A percentile compares a stretch with the other conserved stretches of the same genome.
These are phyloP conservation scores for Fragaria nilgerrensis DNA, from an alignment of 306 rosid species.

Conservation along the genomic window DNA sequence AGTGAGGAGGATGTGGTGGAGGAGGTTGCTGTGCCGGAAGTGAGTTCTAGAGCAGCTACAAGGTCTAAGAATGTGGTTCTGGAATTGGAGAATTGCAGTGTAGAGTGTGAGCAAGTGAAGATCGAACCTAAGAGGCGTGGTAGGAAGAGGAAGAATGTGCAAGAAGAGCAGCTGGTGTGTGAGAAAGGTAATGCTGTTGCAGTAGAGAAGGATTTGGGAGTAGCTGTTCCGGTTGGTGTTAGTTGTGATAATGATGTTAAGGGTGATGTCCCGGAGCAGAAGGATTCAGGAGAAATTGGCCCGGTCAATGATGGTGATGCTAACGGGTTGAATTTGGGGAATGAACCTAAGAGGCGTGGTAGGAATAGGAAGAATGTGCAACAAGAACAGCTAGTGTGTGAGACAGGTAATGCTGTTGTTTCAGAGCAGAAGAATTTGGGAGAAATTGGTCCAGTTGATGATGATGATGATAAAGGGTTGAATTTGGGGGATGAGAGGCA, in stretches of 20 bases:
- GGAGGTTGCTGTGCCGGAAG: background rate
- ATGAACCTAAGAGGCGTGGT: background rate
- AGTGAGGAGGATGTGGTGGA: slow-evolving; percentile 15
- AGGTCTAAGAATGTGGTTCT: slow-evolving; percentile 24
- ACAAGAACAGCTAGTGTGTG: background rate
- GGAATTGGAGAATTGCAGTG: slow-evolving; percentile 24
- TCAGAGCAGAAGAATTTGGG: background rate
- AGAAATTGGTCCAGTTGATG: background rate
- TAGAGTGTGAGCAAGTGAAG: slow-evolving; percentile 31
- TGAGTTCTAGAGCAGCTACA: slow-evolving; percentile 23
- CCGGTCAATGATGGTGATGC: background rate
- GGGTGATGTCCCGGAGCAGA: background rate
- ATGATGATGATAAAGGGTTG: too few species aligned
- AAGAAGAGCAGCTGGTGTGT: background rate
- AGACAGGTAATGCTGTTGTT: background rate
- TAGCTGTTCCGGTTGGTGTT: background rate
- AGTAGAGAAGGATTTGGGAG: background rate
- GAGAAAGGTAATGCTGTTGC: background rate
- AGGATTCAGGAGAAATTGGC: background rate
- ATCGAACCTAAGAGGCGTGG: slow-evolving; percentile 20
- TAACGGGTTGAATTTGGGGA: too few species aligned
- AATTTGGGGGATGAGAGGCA: too few species aligned
- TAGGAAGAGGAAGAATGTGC: background rate
- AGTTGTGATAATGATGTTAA: background rate
- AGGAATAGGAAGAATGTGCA: background rate